Conservation (phyloP, 305 asterid genomes). For the Fraxinus latifolia region DNA sequence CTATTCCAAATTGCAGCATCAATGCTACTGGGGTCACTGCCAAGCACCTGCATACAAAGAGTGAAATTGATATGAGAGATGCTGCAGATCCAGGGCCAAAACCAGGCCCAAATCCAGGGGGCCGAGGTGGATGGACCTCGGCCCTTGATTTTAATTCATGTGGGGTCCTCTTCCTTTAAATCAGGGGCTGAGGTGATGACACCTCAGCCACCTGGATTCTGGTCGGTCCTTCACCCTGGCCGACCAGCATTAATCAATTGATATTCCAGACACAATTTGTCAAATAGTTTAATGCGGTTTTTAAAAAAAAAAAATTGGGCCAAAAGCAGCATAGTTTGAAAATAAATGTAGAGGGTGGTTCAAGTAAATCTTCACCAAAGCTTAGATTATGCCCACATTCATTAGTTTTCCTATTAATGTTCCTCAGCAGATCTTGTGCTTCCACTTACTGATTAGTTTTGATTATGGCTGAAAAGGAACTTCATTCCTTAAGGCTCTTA, state of each 20-base stretch:
- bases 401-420: neutral
- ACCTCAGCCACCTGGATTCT: too few relatives aligned
- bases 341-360: neutral
- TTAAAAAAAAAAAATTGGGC: neutral
- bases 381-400: neutral
- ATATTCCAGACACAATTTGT: neutral
- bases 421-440: neutral
- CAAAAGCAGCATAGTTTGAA: neutral
- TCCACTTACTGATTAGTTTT: neutral
- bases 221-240: too few relatives aligned
- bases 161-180: too few relatives aligned
- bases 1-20: conserved; percentile 50
- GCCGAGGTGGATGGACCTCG: too few relatives aligned
- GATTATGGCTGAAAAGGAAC: neutral
- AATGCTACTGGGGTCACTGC: conserved; percentile 41
- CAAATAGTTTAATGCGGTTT: neutral
- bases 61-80: neutral
- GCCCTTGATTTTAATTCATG: too few relatives aligned
- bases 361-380: neutral
- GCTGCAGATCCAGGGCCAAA: too few relatives aligned
- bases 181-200: too few relatives aligned
- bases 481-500: neutral
- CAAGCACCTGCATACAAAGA: conserved; percentile 51
- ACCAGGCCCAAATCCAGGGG: too few relatives aligned
- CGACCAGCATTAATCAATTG: too few relatives aligned